Base-by-base conservation (phyloP, 768 basidiomycete genomes). In the Mycena galericulata region DNA sequence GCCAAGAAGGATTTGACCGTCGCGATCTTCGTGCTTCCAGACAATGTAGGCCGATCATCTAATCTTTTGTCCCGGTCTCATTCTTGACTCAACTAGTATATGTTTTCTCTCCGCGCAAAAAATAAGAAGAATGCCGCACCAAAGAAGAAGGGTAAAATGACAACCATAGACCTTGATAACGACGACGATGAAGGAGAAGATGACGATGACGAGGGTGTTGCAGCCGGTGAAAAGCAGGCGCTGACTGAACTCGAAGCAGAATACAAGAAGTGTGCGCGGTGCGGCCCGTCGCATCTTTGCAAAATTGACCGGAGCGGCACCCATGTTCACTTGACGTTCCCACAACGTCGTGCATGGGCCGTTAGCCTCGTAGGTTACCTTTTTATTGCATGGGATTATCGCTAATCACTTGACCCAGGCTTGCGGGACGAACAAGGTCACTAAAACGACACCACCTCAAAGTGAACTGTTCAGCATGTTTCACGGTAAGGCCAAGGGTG, bases 151-250 rank as follows among this genome's bases (percentile, higher is more conserved):
- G 58, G 58, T 50, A 60, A 60, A 45, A 11, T 40, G 20, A 34
- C 45, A 8, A 32, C 51, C 22, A 59, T 67, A 47, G 57, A 67
- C 65, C 65, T 67, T 20, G 67, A 68, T 41, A 18, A 61, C 46
- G 24, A 62, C 18, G 45, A 62, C 1, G 30, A 20, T 26, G 51
- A 24, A 34, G 58, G 41, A 3, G 30, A 68, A 17, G 51, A 54
- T 40, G 67, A 68, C 24, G 49, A 49, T 18, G 53, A 61, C 41
- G 67, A 62, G 15, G 53, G 26, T 43, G 43, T 47, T 20, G 34
- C 41, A 20, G 58, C 51, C 24, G 60, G 51, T 14, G 30, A 62
- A 22, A 59, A 61, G 50, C 38, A 54, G 30, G 41, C 32, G 26
- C 26, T 40, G 14, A 29, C 47, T 2, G 57, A 59, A 47, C 57